Evolutionary conservation across 345 rosid species (phyloP).

Genomic region (Ceriops zippeliana): DNA sequence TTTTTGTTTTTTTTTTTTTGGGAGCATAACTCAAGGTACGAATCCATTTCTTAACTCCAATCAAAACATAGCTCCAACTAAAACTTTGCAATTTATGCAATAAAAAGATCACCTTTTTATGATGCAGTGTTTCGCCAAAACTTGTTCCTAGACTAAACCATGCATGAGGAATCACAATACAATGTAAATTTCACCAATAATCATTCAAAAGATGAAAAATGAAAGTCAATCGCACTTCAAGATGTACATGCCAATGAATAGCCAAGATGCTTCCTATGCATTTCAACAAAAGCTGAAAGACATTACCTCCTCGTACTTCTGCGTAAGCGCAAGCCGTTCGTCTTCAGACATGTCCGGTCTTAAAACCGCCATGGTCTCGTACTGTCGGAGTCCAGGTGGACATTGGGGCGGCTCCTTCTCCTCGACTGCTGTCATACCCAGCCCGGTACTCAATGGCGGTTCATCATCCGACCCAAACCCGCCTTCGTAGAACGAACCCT

Average conservation of each 20-base stretch:
- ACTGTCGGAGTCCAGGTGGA: conserved; percentile 87
- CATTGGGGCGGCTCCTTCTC: conserved; percentile 79
- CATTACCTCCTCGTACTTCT: conserved; percentile 96
- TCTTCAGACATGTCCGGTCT: conserved; percentile 99
- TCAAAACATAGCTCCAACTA: no score
- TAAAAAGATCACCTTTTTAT: no score
- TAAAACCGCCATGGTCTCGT: conserved; percentile 82
- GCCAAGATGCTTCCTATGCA: not conserved
- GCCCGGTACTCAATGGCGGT: conserved; percentile 43
- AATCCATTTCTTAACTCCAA: no score
- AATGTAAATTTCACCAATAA: not conserved
- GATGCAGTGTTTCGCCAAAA: no score
- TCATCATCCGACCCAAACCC: conserved; percentile 65
- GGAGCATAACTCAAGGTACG: no score
- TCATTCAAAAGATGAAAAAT: no score
- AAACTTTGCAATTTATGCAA: no score
- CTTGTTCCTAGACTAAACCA: not conserved
- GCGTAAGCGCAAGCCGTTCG: conserved; percentile 75
- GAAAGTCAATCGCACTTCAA: no score
- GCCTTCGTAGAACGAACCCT: conserved; percentile 76
- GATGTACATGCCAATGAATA: not conserved
- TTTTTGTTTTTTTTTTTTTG: no score
- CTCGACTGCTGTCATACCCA: conserved; percentile 52
- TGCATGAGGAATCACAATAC: not conserved
- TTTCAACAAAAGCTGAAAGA: not conserved